Evolutionary conservation across 768 basidiomycete genomes (phyloP), one percentile per base, ranked within the genome.

Genomic region (Tricholoma sp.): DNA sequence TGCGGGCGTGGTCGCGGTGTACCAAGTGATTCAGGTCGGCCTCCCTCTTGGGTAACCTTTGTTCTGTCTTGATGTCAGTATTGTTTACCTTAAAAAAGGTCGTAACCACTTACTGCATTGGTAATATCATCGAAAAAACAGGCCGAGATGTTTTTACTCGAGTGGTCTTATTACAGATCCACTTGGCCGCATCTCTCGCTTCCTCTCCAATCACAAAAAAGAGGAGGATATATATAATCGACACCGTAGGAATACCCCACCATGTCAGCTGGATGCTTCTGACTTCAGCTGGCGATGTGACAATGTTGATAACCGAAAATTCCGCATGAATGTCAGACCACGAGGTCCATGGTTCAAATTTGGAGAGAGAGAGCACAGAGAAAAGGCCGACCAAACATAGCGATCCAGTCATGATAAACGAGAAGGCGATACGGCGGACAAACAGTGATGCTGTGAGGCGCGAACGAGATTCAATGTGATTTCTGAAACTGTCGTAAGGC

Each of bases 351-450:
- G 76, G 68, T 14, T 72, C 46, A 54, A 66, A 64, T 57, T 53
- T 37, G 32, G 65, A 61, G 54, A 71, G 58, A 11, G 71, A 71
- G 56, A 74, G 75, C n/a, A 78, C 59, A 5, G 68, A 74, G 58
- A 78, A 73, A 14, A 74, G 57, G 46, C 66, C 63, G 57, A 80
- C 59, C 0, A 79, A 60, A n/a, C 78, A 62, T n/a, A 78, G 73
- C 14, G 76, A 63, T 0, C 69, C 52, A 18, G 81, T 73, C 54
- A 81, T 79, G 18, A 75, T 60, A 19, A 78, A 64, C 8, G 78
- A 76, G 22, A 82, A 74, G 2, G 77, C 68, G 55, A 87, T 72
- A 7, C 84, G 79, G 18, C 87, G 82, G 32, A 83, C 63, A 66
- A 88, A 89, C 9, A 75, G 68, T 6, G 76, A 75, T 7, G 75